Conservation (phyloP, 164 flowering plant species). For the Buxus sempervirens region DNA sequence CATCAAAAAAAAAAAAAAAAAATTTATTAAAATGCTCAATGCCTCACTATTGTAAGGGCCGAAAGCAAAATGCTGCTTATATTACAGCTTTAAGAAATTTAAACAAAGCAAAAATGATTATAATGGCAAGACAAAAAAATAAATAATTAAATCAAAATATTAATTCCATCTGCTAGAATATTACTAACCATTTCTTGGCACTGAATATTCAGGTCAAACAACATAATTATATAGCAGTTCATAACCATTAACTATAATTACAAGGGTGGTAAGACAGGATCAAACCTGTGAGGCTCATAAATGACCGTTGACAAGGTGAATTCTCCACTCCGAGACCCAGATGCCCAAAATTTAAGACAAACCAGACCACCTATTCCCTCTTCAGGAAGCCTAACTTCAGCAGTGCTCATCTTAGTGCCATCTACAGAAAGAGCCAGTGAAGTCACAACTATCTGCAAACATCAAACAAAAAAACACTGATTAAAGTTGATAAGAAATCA, state of each 20-base stretch:
- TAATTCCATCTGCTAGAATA: background rate
- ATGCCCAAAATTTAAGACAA: conserved; percentile 81
- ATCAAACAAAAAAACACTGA: conserved; percentile 10
- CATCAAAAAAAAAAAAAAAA: too few species aligned
- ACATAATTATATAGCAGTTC: too few species aligned
- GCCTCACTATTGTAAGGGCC: background rate
- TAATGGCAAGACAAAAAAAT: background rate
- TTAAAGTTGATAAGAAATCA: background rate
- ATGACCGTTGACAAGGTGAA: conserved; percentile 73
- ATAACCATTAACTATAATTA: too few species aligned
- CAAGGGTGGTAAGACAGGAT: too few species aligned
- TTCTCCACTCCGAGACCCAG: conserved; percentile 38
- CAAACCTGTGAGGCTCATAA: conserved; percentile 97
- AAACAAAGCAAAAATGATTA: background rate
- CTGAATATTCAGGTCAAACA: background rate
- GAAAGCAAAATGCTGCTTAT: background rate
- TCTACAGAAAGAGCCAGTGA: conserved; percentile 67
- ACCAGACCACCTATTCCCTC: conserved; percentile 85
- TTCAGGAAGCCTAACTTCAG: conserved; percentile 74
- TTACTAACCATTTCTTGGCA: background rate
- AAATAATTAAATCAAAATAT: too few species aligned
- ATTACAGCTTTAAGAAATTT: background rate
- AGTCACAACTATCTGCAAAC: conserved; percentile 62
- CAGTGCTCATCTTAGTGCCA: conserved; percentile 79
- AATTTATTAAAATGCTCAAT: background rate